Conservation (phyloP, 305 asterid species). For the Fraxinus floribunda region DNA sequence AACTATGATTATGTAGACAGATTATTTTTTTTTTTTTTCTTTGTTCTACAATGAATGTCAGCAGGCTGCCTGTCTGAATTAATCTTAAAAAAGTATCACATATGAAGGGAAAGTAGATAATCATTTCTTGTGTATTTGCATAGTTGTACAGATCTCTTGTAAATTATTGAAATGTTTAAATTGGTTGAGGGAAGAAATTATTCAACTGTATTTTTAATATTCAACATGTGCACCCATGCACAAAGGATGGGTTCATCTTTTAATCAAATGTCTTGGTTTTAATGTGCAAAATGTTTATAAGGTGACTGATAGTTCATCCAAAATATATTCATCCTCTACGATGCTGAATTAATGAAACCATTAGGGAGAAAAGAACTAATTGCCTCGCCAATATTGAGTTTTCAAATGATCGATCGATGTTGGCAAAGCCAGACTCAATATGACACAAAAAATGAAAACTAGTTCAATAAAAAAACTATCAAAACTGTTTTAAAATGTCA, state of each 20-base stretch:
- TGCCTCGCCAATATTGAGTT: too few relatives aligned
- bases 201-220: too few relatives aligned
- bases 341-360: neutral
- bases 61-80: neutral
- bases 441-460: too few relatives aligned
- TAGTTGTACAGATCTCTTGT: neutral
- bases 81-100: too few relatives aligned
- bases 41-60: neutral
- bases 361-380: too few relatives aligned
- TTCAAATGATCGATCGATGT: too few relatives aligned
- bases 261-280: neutral
- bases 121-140: neutral
- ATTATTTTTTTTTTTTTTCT: too few relatives aligned
- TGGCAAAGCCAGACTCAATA: too few relatives aligned
- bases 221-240: neutral
- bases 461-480: too few relatives aligned
- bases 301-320: neutral
- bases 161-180: neutral
- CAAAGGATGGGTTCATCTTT: neutral
- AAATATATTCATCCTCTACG: neutral
- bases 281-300: neutral
- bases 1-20: neutral
- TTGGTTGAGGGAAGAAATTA: neutral
- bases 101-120: neutral
- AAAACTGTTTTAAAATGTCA: too few relatives aligned